Percentiles rank a stretch among this genome's conserved stretches.
Conservation (phyloP, 73 alveolate genomes). For the Paramecium sonneborni region DNA sequence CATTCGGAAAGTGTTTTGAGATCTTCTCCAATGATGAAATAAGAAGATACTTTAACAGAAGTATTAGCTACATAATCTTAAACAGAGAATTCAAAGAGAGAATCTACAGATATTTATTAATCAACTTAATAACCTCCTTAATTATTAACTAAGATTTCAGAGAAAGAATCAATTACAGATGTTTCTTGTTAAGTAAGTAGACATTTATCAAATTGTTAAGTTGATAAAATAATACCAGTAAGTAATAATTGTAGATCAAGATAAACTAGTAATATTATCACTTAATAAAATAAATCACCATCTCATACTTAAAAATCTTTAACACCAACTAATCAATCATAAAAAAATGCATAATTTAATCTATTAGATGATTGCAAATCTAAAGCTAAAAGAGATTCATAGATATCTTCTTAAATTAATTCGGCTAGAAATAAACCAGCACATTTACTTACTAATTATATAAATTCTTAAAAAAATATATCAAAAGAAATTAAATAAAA, state of each 20-base stretch:
- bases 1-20: not conserved
- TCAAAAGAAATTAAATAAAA: not conserved
- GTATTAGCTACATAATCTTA: not conserved
- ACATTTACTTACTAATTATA: not conserved
- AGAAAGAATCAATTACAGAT: not conserved
- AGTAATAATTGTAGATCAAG: not conserved
- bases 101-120: not conserved
- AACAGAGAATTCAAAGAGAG: constrained; percentile 12
- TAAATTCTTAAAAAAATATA: not conserved
- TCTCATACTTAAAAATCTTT: not conserved
- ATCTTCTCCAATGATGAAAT: not conserved
- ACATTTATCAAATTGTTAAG: constrained; percentile 21
- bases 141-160: not conserved
- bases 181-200: constrained; percentile 10
- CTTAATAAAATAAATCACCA: not conserved
- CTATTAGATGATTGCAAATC: not conserved
- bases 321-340: not conserved
- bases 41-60: not conserved
- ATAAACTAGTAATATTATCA: not conserved
- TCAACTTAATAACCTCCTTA: not conserved
- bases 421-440: not conserved
- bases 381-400: not conserved
- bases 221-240: not conserved
- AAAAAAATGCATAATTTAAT: not conserved
- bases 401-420: not conserved